Conservation (phyloP, 495 filamentous ascomycete genomes). For the Penicillium bialowiezense region DNA sequence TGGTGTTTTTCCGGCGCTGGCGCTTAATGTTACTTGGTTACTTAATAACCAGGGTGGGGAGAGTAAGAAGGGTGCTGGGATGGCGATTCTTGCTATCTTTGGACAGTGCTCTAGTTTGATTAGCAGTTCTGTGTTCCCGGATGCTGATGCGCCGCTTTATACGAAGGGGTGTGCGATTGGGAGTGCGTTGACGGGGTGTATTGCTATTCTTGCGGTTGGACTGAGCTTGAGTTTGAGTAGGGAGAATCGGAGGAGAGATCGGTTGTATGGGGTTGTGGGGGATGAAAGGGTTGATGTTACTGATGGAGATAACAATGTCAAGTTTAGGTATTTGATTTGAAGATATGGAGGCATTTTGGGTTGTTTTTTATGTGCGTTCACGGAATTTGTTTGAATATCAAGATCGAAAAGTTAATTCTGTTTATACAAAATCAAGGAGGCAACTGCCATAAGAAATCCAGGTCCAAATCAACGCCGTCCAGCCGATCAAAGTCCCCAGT, state of each 20-base stretch:
- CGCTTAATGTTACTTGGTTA: constrained; percentile 64
- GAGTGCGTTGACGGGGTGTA: constrained; percentile 26
- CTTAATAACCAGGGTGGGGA: constrained; percentile 60
- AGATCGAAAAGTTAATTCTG: too few species aligned
- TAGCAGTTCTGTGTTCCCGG: constrained; percentile 26
- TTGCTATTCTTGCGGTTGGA: constrained; percentile 24
- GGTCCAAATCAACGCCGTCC: constrained; percentile 21
- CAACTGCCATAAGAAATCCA: constrained; percentile 36
- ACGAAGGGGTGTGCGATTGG: constrained; percentile 28
- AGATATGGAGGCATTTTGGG: too few species aligned
- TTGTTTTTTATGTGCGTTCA: too few species aligned
- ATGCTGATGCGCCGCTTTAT: constrained; percentile 25
- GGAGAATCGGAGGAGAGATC: constrained; percentile 29
- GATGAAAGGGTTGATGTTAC: constrained; percentile 28
- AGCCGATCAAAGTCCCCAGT: constrained; percentile 7
- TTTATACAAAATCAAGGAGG: constrained; percentile 15
- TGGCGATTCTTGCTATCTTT: constrained; percentile 29
- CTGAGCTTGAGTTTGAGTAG: constrained; percentile 21
- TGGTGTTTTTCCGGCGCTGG: constrained; percentile 59
- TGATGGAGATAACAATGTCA: constrained; percentile 20
- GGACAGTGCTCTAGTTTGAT: constrained; percentile 32
- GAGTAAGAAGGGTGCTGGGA: constrained; percentile 31
- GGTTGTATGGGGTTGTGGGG: constrained; percentile 23
- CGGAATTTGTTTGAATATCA: too few species aligned
- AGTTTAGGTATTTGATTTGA: constrained; percentile 28